Evolutionary conservation across 1,284 basidiomycete genomes (phyloP).

Genomic region (Waitea zeae): DNA sequence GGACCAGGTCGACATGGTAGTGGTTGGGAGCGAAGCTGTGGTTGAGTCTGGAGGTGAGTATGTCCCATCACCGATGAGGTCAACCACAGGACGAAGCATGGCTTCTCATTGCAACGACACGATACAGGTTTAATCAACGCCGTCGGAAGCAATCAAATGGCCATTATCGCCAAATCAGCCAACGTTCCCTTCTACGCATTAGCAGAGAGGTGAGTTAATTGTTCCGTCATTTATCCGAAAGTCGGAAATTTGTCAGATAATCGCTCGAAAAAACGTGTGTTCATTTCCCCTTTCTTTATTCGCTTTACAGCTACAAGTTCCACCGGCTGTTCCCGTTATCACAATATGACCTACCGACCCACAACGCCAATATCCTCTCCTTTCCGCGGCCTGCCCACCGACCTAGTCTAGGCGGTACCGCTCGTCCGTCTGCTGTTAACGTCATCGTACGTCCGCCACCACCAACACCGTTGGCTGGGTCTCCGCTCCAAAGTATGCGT

Average conservation of each 20-base stretch:
- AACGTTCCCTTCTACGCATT: conserved; percentile 96
- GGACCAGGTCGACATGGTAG: conserved; percentile 81
- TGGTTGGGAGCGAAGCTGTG: conserved; percentile 95
- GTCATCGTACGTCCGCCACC: background rate
- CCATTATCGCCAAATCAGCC: conserved; percentile 85
- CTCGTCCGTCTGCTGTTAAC: conserved; percentile 7
- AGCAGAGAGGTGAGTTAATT: conserved; percentile 62
- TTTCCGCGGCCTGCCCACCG: conserved; percentile 26
- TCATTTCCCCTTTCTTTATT: conserved; percentile 7
- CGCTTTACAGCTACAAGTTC: conserved; percentile 75
- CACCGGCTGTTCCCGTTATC: conserved; percentile 92
- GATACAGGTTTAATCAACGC: conserved; percentile 79
- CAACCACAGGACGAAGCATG: too few relatives aligned
- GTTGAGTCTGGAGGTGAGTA: conserved; percentile 91
- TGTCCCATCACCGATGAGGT: too few relatives aligned
- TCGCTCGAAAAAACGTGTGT: too few relatives aligned
- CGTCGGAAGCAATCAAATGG: conserved; percentile 91
- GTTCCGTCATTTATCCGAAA: too few relatives aligned
- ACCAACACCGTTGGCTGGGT: background rate
- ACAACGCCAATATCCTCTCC: conserved; percentile 53
- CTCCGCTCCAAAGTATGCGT: too few relatives aligned
- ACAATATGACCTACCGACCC: conserved; percentile 89
- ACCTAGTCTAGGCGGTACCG: conserved; percentile 9
- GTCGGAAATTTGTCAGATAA: too few relatives aligned
- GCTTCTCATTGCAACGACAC: too few relatives aligned